Base-by-base conservation (phyloP, 495 filamentous ascomycete genomes). In the Margaritispora aquatica region DNA sequence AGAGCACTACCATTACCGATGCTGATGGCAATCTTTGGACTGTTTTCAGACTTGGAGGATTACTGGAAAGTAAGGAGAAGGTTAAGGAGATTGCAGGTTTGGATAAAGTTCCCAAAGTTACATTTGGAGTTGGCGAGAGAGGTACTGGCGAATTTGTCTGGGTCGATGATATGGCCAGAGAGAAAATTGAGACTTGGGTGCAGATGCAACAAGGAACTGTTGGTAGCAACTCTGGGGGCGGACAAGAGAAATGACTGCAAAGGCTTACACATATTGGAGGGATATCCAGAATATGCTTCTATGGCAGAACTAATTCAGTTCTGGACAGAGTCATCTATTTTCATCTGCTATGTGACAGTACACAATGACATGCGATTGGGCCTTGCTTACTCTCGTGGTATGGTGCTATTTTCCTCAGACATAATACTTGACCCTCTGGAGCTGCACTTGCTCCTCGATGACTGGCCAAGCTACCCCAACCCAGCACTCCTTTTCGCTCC, bases 51-150 rank as follows among this genome's bases (percentile, higher is more conserved):
- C 34, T 59, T 19, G 57, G 57, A 19, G 57, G 57, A 17, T 26
- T 53, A 23, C 22, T 53, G 29, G 50, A 46, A 26, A 47, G 22
- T 15, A 36, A 11, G 11, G 51, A 59, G 34, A 47, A 47, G 22
- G 57, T 59, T 5, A 54, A 17, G 51, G 57, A 59, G 29, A 53
- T 59, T 48, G 50, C 49, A 20, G 34, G 57, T 22, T 53, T 59
- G 57, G 50, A 54, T 21, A 21, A 31, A 17, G 51, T 26, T 3
- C 50, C 50, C 7, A 59, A 47, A 38, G 50, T 59, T 44, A 53
- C 50, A 20, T 46, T 24, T 19, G 57, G 57, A 34, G 23, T 52
- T 19, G 29, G 47, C 11, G 36, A 44, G 57, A 47, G 17, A 11
- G 50, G 48, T 26, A 23, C 23, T 2, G 50, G 29, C n/a, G 21